Base-by-base conservation (phyloP, 768 basidiomycete species). In the Suillus paluster region DNA sequence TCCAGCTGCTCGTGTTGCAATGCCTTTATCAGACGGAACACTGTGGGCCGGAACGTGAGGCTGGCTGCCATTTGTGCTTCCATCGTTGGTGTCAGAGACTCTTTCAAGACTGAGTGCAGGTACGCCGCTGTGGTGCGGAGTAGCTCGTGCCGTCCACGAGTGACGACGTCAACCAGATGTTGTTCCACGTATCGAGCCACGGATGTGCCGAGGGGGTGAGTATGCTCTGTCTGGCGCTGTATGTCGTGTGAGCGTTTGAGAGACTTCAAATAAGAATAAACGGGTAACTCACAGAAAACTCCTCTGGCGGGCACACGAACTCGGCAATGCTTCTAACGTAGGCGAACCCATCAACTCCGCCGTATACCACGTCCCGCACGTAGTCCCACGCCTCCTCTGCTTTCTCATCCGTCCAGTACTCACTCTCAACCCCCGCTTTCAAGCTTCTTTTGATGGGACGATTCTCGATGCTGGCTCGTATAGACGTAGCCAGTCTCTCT, bases 301-400 rank as follows among this genome's bases (percentile, higher is more conserved):
- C 34, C 36, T 42, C 54, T 25, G 77, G 69, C 19, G 72, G 70
- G 5, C 77, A 70, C 36, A 88, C 79, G 64, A 93, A 94, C 73
- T 90, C 88, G 27, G 90, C 91, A 59, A 94, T 67, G 70, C 92
- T 93, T 63, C 88, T 80, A 57, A 88, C 82, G 71, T 93, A 93
- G 6, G 91, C 91, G 30, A 86, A 74, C 2, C 92, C 91, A 60
- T 91, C 90, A 0, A 86, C 80, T 50, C 92, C 91, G 0, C 92
- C 91, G 69, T 92, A 93, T 0, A 93, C 90, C n/a, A 91, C 70
- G 69, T 92, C 89, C 21, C 83, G 75, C 19, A 93, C 50, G 67
- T 88, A 91, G n/a, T 80, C 81, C 73, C 91, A 88, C 2, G 83
- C 89, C 25, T 82, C 80, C n/a, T 72, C 71, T 14, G 83, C 85